phyloP scores from a whole-genome alignment of 1,284 basidiomycete species.

The Malassezia japonica region DNA sequence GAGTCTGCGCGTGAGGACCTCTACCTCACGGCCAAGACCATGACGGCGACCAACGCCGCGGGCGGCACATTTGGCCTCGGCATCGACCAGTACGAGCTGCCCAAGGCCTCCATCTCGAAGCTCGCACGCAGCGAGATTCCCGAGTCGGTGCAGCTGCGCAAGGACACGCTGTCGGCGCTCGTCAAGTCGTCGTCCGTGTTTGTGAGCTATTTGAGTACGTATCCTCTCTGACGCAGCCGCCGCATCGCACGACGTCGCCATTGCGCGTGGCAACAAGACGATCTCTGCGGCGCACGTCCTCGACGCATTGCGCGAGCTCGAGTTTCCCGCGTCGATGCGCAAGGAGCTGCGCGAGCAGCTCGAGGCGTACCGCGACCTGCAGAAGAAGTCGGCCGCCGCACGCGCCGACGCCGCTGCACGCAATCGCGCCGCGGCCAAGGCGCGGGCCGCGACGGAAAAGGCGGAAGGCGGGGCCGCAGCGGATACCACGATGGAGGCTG shows the following conservation, averaged over 20 bases:
- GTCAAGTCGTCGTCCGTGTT: conserved; percentile 21
- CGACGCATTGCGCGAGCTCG: conserved; percentile 19
- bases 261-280: conserved; percentile 20
- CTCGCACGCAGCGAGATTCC: conserved; percentile 18
- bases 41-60: conserved; percentile 15
- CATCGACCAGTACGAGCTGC: conserved; percentile 20
- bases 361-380: conserved; percentile 13
- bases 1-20: conserved; percentile 3
- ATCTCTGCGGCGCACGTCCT: conserved; percentile 16
- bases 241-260: conserved; percentile 18
- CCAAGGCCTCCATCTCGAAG: conserved; percentile 18
- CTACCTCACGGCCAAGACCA: background rate
- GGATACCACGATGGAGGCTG: background rate
- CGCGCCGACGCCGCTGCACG: conserved; percentile 9
- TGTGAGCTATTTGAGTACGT: conserved; percentile 21
- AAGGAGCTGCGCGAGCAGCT: conserved; percentile 17
- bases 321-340: conserved; percentile 17
- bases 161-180: conserved; percentile 16
- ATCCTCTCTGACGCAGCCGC: conserved; percentile 4
- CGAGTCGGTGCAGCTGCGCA: conserved; percentile 19
- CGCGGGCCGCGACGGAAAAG: background rate
- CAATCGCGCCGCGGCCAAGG: conserved; percentile 5
- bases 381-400: conserved; percentile 8
- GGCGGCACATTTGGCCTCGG: conserved; percentile 19
- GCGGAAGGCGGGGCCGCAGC: background rate